Evolutionary conservation across 768 basidiomycete species (phyloP), one percentile per base, ranked within the genome.

Genomic region (Phlebiopsis gigantea): DNA sequence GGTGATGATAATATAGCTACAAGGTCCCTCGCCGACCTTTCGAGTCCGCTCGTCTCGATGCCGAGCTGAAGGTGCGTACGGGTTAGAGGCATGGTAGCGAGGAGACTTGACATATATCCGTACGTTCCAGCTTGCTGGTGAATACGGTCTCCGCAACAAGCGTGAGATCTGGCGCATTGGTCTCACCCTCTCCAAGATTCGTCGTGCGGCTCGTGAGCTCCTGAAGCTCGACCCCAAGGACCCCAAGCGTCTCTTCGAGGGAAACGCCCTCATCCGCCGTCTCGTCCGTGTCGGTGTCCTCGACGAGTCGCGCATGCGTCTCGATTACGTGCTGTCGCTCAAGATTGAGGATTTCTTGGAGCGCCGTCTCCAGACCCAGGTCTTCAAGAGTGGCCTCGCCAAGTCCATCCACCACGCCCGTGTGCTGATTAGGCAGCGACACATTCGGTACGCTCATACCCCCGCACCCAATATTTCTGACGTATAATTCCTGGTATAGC

Each of bases 281-380:
- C 90, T 99, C 65, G 96, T 99, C 57, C 94, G 97, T 68, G 98
- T 99, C 68, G 97, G 97, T 82, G 97, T 99, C 80, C 89, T 99
- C 74, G 97, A 98, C 73, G 97, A 99, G 81, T 76, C 83, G 62
- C 89, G 95, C 74, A 98, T 99, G 97, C 87, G 96, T 75, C 91
- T 99, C 77, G 97, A 99, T 89, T 99, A 99, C 87, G 97, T 98
- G 80, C 80, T 99, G 74, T 97, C 96, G 53, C 80, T 98, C 67
- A 98, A 98, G 81, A 86, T 98, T 67, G 97, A 99, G 75, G 97
- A 99, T 77, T 99, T 99, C 88, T 89, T 99, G 88, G 97, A 99
- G 82, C 84, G 97, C 68, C 80, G 97, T 66, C 77, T 99, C 71
- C 97, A 99, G 78, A 99, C 97, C 41, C 97, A 98, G 80, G 97